Base-by-base conservation (phyloP, 2,329 filamentous ascomycete species). In the Coniella lustricola region DNA sequence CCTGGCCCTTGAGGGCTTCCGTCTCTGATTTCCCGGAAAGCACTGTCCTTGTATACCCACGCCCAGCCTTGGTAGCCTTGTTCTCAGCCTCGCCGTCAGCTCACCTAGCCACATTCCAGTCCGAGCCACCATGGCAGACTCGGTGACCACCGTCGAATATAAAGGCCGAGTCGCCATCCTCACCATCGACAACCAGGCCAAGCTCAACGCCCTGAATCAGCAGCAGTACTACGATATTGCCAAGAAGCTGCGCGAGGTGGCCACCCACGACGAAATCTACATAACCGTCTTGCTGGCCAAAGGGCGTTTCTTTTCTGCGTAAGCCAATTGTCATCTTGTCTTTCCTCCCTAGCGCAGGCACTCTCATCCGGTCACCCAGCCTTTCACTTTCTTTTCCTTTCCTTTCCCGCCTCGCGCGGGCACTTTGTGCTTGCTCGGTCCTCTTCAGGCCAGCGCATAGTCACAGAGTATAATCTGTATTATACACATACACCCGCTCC, bases 241-340 rank as follows among this genome's bases (percentile, higher is more conserved):
- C 1, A 75, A 79, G 57, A 75, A 81, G 42, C 70, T 98, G 63
- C 79, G 84, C 50, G 84, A 95, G 63, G 75, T 97, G 42, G 90
- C 89, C 14, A 75, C 72, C 8, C 82, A 82, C 55, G 81, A 91
- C 53, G 87, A 95, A 55, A 82, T 96, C 51, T 87, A 77, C 61
- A 82, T 95, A 58, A 97, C 91, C 3, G 74, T 97, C 10, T 62
- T 97, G 3, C 87, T 89, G 0, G 93, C 82, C 60, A 90, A 81
- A 51, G 91, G 91, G n/a, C 76, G 79, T 7, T 84, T 71, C 62
- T 97, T 97, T 71, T 96, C 90, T 9, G 90, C 91, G 87, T 95
- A 76, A 60, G 79, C 36, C 33, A 40, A 21, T 44, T 37, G 35
- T 35, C n/a, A 13, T 33, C n/a, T 17, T 42, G 21, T 10, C 32